Base-by-base conservation (phyloP, 441 rosid species). In the Pelargonium australe region DNA sequence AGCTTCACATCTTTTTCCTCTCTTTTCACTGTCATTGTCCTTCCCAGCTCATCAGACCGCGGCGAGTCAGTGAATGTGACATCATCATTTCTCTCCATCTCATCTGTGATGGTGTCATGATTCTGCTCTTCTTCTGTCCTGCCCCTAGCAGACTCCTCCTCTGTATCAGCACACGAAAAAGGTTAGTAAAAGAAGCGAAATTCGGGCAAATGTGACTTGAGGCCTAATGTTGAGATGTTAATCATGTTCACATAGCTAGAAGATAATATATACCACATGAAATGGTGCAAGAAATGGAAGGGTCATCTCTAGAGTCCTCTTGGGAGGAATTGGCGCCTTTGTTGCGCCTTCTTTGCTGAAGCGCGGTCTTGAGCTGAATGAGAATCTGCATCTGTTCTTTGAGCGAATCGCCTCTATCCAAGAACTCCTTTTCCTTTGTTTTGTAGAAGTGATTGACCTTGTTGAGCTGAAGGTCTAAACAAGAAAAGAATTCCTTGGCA, bases 351-450 rank as follows among this genome's bases (percentile, higher is more conserved):
- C 23, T 20, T 20, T 20, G 23, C 23, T 20, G 82, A 57, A 91
- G 74, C 17, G 87, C 84, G 49, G 79, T 61, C 79, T 85, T 90
- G 74, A 90, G 89, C 68, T 90, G 88, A 63, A 68, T 71, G 57
- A 92, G 98, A 77, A 95, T 87, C 77, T 89, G 87, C 86, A 92
- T 76, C 77, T 95, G 99, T 73, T 86, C 87, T 86, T 85, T 87
- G 83, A 90, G 73, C 34, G 83, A 79, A 12, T 92, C 97, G 51
- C 92, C 96, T 84, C 99, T 87, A 40, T 95, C 99, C 82, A 90
- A 16, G 79, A 95, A 92, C 85, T 92, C 98, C 60, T 82, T 85
- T 87, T 95, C 99, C 70, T 89, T 95, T 10, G 76, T 73, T 74
- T 77, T 85, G 77, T 85, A 95, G 72, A 95, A 95, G 8, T 87